Percentiles rank a stretch among this genome's conserved stretches.
Evolutionary conservation across 257 asterid species (phyloP).

Genomic region (Nicotiana knightiana): DNA sequence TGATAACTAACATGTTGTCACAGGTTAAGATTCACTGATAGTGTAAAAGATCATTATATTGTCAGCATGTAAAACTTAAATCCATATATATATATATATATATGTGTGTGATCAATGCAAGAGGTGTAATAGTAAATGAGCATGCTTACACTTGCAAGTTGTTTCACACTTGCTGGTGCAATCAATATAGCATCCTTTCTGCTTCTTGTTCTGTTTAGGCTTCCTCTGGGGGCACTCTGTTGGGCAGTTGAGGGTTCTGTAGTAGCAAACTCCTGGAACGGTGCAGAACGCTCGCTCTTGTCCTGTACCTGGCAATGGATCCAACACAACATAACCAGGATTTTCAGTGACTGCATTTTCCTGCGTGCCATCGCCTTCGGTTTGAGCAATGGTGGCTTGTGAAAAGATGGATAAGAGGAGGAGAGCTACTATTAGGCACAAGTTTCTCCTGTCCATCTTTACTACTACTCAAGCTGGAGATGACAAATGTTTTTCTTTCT

Average conservation of each 20-base stretch:
- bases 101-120: too few species aligned
- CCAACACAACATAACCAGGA: slow-evolving; percentile 29
- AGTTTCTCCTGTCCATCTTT: slow-evolving; percentile 38
- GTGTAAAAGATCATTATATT: not conserved
- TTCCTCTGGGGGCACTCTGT: slow-evolving; percentile 44
- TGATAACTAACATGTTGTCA: not conserved
- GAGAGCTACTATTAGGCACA: slow-evolving; percentile 18
- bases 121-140: not conserved
- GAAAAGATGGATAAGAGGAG: slow-evolving; percentile 35
- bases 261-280: slow-evolving; percentile 35
- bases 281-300: slow-evolving; percentile 44
- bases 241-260: slow-evolving; percentile 48
- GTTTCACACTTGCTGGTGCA: slow-evolving; percentile 61
- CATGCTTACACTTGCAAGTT: slow-evolving; percentile 54
- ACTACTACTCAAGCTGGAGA: not conserved
- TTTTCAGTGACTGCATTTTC: slow-evolving; percentile 26
- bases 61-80: not conserved
- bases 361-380: slow-evolving; percentile 26
- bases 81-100: too few species aligned
- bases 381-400: slow-evolving; percentile 34
- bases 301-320: slow-evolving; percentile 29
- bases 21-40: not conserved
- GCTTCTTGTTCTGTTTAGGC: slow-evolving; percentile 52
- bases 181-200: slow-evolving; percentile 55
- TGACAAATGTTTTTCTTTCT: not conserved